Base-by-base conservation (phyloP, 176 grass and related monocot species). In the Raddia guianensis region DNA sequence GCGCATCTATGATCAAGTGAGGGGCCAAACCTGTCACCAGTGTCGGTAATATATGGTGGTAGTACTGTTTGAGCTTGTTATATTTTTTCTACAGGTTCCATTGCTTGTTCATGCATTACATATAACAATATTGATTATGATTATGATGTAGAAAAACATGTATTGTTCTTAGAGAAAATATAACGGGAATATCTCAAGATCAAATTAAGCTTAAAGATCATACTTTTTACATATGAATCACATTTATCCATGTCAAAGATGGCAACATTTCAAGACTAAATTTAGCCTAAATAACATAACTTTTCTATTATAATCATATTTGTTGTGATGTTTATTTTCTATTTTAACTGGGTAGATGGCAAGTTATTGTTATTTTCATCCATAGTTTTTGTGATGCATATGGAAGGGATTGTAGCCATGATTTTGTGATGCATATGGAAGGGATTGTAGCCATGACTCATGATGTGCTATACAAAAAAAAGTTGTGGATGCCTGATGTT, bases 1-100 rank as follows among this genome's bases (percentile, higher is more conserved):
- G 37, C 92, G 90, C 15, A 91, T 93, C 19, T 98, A 98, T 77
- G 90, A 95, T 86, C 88, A 81, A 75, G 77, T 88, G 13, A 84
- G 56, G 52, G 92, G 96, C 34, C 84, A 98, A 88, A 86, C 96
- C 49, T 98, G 96, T 35, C 92, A 98, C 52, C 96, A 98, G 66
- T 98, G 96, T 88, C 78, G 95, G 95, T 95, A 83, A 82, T 73
- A 56, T 74, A 20, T 49, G 34, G 34, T 71, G 1, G 32, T 73
- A 9, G 32, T 44, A 19, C 6, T 54, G 63, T 32, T 74, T 75
- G 4, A 0, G 2, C 74, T 18, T 69, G 35, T 10, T 84, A 8
- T 70, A 48, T 5, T 16, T 53, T 80, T 53, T 55, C 19, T 53
- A 21, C 61, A 68, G 11, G 16, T 79, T 74, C 7, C 52, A 62